These are phyloP conservation scores for Hypoxylon perforatum DNA, from an alignment of 495 filamentous ascomycete genomes.

Conservation along the genomic window DNA sequence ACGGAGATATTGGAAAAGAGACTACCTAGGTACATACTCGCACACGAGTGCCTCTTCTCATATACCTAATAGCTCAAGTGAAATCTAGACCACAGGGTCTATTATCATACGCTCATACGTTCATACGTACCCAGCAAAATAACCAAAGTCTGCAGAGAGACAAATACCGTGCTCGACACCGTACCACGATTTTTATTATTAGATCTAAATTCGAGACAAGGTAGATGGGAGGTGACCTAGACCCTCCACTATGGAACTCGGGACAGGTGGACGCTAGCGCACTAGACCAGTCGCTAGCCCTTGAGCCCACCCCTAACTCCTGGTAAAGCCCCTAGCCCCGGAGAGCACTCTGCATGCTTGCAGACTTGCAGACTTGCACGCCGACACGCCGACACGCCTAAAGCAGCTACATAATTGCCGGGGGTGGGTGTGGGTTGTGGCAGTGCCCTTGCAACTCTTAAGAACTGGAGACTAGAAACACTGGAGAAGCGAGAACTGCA, in stretches of 20 bases:
- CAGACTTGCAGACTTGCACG: too few species aligned
- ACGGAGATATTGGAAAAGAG: too few species aligned
- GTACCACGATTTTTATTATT: slow-evolving; percentile 36
- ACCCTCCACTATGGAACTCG: slow-evolving; percentile 41
- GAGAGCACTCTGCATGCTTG: slow-evolving; percentile 23
- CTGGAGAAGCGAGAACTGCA: slow-evolving; percentile 1
- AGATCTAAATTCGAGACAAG: slow-evolving; percentile 18
- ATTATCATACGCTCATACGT: too few species aligned
- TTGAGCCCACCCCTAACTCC: too few species aligned
- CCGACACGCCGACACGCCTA: slow-evolving; percentile 22
- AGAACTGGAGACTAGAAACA: too few species aligned
- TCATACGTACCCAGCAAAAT: too few species aligned
- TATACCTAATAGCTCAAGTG: too few species aligned
- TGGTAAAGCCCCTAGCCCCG: slow-evolving; percentile 10
- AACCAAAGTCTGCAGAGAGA: background rate
- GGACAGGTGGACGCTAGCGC: slow-evolving; percentile 34
- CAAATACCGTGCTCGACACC: slow-evolving; percentile 24
- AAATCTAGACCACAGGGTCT: too few species aligned
- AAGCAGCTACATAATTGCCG: slow-evolving; percentile 43
- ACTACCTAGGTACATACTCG: too few species aligned
- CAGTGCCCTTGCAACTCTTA: slow-evolving; percentile 37
- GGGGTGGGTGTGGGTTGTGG: slow-evolving; percentile 38
- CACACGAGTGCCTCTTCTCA: too few species aligned
- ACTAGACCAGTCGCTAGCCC: slow-evolving; percentile 9
- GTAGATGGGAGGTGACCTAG: slow-evolving; percentile 22